Evolutionary conservation across 1,284 basidiomycete genomes (phyloP), one percentile per base, ranked within the genome.

Genomic region (Ganoderma meredithae): DNA sequence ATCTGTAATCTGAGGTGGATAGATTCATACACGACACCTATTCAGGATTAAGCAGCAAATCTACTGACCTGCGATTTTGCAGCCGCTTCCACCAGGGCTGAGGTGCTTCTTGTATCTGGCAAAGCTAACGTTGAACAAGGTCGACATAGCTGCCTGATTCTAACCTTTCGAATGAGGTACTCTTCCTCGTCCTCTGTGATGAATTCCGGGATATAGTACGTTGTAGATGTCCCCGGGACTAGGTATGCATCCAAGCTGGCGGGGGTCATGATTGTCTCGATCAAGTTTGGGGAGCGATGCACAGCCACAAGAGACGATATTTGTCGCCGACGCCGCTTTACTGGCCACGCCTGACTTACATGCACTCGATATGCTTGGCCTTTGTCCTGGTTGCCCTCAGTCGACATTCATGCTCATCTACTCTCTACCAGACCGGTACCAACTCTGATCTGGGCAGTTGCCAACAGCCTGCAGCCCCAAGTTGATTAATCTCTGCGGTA

Each of bases 21-120:
- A 2, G 3, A n/a, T 12, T 22, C 56, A 41, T 2, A 17, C 0
- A 0, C 5, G 9, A 3, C 27, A 31, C n/a, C 33, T 12, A 3
- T 1, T 7, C 19, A 19, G 1, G 3, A 31, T 39, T n/a, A 19
- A 3, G 6, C n/a, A 22, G 2, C 10, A 39, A n/a, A n/a, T 12
- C 19, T 40, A 59, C 27, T 31, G 27, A 31, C 94, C 95, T 87
- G 76, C 95, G 83, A 71, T 95, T 95, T 5, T 88, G 85, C 22
- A 96, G 84, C n/a, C 85, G 86, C 79, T 91, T 95, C 95, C 95
- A 97, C 78, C 90, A 94, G 10, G 88, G 90, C 75, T 87, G 88
- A n/a, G 94, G 93, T 0, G 91, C 88, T 75, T 91, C 90, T 40
- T 82, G 78, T 66, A 96, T 92, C 92, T 95, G 44, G 27, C n/a